Evolutionary conservation across 352 stramenopile genomes (phyloP).

Genomic region (Globisporangium canariense): DNA sequence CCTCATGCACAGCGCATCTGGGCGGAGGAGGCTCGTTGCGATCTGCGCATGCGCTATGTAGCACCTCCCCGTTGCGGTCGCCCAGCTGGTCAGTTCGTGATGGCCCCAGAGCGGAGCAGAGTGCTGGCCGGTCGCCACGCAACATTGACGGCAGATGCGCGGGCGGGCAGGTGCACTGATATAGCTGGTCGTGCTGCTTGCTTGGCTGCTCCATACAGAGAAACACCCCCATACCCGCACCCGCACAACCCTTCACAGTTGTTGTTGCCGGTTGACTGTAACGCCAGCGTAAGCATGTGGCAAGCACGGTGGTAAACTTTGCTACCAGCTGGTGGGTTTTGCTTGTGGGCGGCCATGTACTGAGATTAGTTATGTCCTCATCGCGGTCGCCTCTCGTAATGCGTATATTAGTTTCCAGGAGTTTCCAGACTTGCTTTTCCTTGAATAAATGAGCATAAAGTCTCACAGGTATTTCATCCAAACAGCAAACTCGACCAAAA

Average conservation of each 20-base stretch:
- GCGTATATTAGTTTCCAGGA: too few species aligned
- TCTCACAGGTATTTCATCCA: too few species aligned
- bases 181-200: neutral
- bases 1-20: neutral
- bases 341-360: neutral
- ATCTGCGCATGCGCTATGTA: neutral
- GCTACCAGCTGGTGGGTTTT: neutral
- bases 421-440: too few species aligned
- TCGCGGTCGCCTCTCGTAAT: too few species aligned
- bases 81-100: slow-evolving; percentile 8
- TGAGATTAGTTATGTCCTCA: neutral
- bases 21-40: neutral
- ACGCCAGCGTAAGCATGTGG: neutral
- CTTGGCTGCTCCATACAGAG: too few species aligned
- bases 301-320: too few species aligned
- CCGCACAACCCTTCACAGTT: too few species aligned
- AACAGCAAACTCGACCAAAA: too few species aligned
- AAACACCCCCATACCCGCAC: too few species aligned
- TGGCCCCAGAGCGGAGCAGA: neutral
- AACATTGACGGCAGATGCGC: neutral
- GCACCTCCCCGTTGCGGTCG: neutral
- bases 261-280: neutral
- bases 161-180: neutral
- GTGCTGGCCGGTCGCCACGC: neutral
- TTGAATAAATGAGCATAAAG: too few species aligned